phyloP scores from a whole-genome alignment of 371 early-diverging fungal species.

The Actinomortierella wolfii region DNA sequence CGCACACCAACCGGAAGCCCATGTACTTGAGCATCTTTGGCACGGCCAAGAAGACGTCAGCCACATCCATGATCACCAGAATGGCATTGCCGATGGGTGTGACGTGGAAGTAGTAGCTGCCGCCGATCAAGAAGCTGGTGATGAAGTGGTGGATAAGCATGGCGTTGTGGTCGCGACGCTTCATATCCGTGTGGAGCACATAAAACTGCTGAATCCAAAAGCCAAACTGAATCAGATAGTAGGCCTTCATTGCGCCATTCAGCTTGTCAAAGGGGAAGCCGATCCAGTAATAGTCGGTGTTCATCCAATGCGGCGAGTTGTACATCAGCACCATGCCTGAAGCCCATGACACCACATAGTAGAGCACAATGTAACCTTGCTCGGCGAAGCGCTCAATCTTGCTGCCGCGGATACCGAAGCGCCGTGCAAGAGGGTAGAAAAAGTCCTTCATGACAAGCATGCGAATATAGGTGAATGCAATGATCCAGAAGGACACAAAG shows the following conservation, averaged over 20 bases:
- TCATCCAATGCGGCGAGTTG: constrained; percentile 74
- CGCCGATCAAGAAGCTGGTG: constrained; percentile 68
- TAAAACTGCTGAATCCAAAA: constrained; percentile 85
- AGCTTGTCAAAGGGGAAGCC: constrained; percentile 71
- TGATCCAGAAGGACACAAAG: constrained; percentile 68
- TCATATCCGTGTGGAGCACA: constrained; percentile 76
- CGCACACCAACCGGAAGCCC: constrained; percentile 62
- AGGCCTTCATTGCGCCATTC: constrained; percentile 62
- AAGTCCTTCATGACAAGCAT: constrained; percentile 62
- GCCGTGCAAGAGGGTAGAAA: constrained; percentile 61
- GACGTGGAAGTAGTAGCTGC: constrained; percentile 72
- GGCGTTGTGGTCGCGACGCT: constrained; percentile 77
- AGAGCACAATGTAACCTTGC: constrained; percentile 60
- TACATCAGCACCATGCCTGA: constrained; percentile 74
- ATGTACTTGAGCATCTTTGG: constrained; percentile 82
- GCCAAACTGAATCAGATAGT: constrained; percentile 77
- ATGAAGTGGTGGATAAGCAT: constrained; percentile 84
- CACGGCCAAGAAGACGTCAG: constrained; percentile 79
- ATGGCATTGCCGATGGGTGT: constrained; percentile 83
- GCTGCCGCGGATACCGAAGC: constrained; percentile 53
- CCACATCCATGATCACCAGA: constrained; percentile 80
- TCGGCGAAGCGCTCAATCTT: constrained; percentile 71
- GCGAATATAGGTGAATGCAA: constrained; percentile 73
- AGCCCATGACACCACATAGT: constrained; percentile 63
- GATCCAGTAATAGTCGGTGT: constrained; percentile 71